Evolutionary conservation across 2,329 filamentous ascomycete genomes (phyloP).

Genomic region (Claviceps pusilla): DNA sequence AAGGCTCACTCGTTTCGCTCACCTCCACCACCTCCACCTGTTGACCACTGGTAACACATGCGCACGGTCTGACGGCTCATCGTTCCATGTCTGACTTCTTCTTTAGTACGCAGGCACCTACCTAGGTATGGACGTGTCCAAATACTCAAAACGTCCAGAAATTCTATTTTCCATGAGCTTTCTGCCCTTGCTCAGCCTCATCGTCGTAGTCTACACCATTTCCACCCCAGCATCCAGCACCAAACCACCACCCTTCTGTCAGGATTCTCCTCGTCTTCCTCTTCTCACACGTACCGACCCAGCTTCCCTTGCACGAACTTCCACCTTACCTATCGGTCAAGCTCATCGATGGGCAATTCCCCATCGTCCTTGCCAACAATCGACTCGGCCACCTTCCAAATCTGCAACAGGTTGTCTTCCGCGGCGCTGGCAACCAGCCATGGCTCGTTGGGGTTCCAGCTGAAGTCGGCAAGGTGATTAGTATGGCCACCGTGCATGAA

Average conservation of each 20-base stretch:
- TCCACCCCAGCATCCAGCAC: not conserved
- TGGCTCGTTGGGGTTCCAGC: slow-evolving; percentile 92
- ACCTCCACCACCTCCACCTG: not conserved
- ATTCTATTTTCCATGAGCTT: not conserved
- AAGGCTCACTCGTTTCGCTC: not conserved
- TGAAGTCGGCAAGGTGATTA: slow-evolving; percentile 90
- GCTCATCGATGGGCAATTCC: slow-evolving; percentile 61
- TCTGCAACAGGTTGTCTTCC: slow-evolving; percentile 91
- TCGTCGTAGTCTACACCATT: not conserved
- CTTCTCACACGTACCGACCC: slow-evolving; percentile 17
- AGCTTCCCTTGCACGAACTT: slow-evolving; percentile 15
- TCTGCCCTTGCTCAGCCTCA: not conserved
- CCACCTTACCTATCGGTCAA: slow-evolving; percentile 43
- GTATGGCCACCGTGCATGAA: slow-evolving; percentile 99
- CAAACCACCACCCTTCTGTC: not conserved
- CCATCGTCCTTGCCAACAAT: slow-evolving; percentile 66
- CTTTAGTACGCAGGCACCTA: too few species aligned
- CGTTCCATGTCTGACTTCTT: too few species aligned
- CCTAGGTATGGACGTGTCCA: not conserved
- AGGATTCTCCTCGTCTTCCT: slow-evolving; percentile 9
- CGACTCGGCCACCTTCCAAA: slow-evolving; percentile 76
- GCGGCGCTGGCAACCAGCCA: slow-evolving; percentile 94
- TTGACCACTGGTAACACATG: not conserved
- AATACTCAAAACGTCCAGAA: not conserved
- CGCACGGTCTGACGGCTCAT: not conserved